Percentiles rank a stretch among this genome's conserved stretches.
Evolutionary conservation across 768 basidiomycete species (phyloP).

Genomic region (Tubosaeta brunneosetosa): DNA sequence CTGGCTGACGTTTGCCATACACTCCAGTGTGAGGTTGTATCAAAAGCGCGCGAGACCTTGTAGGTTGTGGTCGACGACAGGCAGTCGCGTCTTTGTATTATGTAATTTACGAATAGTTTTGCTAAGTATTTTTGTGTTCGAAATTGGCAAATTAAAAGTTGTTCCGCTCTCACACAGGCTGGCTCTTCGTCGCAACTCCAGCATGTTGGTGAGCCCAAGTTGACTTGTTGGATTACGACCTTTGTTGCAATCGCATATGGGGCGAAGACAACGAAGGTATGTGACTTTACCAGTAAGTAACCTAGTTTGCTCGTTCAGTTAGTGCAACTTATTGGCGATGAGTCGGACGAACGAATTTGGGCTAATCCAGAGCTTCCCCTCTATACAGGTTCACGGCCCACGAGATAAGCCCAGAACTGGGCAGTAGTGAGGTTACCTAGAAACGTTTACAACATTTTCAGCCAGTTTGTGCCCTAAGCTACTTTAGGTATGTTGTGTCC

Average conservation of each 20-base stretch:
- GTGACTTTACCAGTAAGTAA: neutral
- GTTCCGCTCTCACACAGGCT: no score
- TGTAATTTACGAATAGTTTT: neutral
- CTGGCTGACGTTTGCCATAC: slow-evolving; percentile 32
- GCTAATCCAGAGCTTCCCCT: no score
- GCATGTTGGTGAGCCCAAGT: no score
- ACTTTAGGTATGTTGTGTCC: neutral
- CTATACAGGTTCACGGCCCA: no score
- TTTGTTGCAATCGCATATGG: no score
- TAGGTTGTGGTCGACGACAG: neutral
- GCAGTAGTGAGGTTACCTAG: neutral
- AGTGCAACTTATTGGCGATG: no score
- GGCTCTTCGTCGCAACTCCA: no score
- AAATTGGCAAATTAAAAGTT: no score
- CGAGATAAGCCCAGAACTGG: neutral
- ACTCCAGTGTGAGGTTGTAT: neutral
- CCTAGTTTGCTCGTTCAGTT: no score
- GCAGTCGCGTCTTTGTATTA: neutral
- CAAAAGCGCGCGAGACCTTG: neutral
- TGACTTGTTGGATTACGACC: no score
- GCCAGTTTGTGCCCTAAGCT: neutral
- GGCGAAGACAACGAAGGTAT: neutral
- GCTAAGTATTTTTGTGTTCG: neutral
- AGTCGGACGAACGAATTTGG: no score
- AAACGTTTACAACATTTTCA: neutral